A percentile compares a stretch with the other conserved stretches of the same genome.
phyloP scores from a whole-genome alignment of 371 early-diverging fungal species.

The Mucor racemosus region DNA sequence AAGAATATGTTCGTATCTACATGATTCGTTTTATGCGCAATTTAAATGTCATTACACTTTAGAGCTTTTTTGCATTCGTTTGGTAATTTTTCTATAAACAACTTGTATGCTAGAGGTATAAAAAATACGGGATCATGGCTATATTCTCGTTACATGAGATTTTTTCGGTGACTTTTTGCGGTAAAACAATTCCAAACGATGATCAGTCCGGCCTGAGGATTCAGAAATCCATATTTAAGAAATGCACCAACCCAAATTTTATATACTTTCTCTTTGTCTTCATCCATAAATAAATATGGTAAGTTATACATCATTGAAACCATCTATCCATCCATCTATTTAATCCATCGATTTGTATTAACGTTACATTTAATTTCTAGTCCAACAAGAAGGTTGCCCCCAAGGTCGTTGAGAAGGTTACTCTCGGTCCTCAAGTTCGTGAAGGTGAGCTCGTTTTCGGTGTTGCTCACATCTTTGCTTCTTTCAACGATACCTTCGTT shows the following conservation, averaged over 20 bases:
- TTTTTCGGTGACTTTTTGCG: too few species aligned
- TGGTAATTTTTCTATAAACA: too few species aligned
- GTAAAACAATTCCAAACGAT: too few species aligned
- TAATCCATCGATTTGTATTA: too few species aligned
- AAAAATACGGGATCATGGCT: too few species aligned
- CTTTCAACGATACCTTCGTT: constrained; percentile 99
- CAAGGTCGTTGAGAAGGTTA: constrained; percentile 87
- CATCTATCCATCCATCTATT: background rate
- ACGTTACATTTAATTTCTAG: constrained; percentile 35
- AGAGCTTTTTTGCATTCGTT: too few species aligned
- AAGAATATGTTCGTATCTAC: too few species aligned
- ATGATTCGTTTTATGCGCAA: too few species aligned
- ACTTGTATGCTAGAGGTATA: too few species aligned
- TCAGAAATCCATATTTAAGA: background rate
- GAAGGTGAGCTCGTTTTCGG: constrained; percentile 99
- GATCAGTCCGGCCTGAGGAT: too few species aligned
- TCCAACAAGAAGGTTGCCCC: constrained; percentile 70
- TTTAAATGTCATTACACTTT: too few species aligned
- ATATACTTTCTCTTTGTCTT: background rate
- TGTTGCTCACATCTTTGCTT: constrained; percentile 99
- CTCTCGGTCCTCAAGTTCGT: constrained; percentile 97
- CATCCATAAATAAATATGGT: background rate
- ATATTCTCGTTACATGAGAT: too few species aligned
- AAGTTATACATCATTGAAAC: background rate
- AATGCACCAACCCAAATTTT: background rate